phyloP scores from a whole-genome alignment of 495 filamentous ascomycete genomes.

The Terfezia claveryi region DNA sequence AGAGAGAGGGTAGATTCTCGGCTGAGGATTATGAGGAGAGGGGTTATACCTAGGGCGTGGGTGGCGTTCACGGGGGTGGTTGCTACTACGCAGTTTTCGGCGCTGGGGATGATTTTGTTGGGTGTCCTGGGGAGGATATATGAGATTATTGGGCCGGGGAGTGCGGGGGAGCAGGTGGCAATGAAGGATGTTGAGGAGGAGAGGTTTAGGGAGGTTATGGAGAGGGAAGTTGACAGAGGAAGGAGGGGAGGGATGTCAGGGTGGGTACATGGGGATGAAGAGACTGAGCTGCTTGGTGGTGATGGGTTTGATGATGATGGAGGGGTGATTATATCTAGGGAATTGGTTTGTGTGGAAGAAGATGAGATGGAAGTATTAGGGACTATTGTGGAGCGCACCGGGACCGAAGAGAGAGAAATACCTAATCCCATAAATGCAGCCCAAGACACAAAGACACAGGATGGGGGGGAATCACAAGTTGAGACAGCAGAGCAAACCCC shows the following conservation, averaged over 20 bases:
- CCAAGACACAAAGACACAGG: too few species aligned
- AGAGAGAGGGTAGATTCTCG: slow-evolving; percentile 10
- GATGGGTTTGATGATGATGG: neutral
- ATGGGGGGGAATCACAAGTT: too few species aligned
- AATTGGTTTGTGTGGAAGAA: neutral
- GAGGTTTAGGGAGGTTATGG: neutral
- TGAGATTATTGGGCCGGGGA: slow-evolving; percentile 19
- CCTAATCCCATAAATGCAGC: neutral
- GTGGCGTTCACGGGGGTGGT: slow-evolving; percentile 45
- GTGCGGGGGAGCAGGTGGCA: neutral
- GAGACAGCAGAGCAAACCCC: neutral
- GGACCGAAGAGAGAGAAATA: neutral
- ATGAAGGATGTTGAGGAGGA: neutral
- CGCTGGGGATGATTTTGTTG: slow-evolving; percentile 57
- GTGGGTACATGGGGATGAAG: neutral
- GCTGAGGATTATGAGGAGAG: slow-evolving; percentile 9
- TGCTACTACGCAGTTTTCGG: slow-evolving; percentile 50
- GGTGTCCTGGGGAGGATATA: slow-evolving; percentile 39
- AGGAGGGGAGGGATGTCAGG: neutral
- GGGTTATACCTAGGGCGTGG: slow-evolving; percentile 12
- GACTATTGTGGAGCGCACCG: neutral
- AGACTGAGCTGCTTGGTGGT: neutral
- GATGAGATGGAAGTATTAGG: neutral
- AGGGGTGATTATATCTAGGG: neutral
- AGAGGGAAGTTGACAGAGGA: neutral